Evolutionary conservation across 805 yeast genomes (phyloP).

Genomic region (Torulaspora maleeae): DNA sequence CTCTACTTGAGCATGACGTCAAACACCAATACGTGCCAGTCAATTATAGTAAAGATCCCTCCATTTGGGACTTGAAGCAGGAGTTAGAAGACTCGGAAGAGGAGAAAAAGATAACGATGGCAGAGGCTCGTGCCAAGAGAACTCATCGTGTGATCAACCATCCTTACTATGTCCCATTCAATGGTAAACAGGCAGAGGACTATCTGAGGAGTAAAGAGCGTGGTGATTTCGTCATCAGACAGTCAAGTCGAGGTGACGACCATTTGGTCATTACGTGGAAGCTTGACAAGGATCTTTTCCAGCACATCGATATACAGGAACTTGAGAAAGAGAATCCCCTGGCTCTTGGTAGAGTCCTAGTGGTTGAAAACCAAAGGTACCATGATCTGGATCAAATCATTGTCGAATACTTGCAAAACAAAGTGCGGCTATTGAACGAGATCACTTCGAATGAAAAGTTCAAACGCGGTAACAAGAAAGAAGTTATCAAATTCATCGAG

Average conservation of each 20-base stretch:
- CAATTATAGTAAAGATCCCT: conserved; percentile 46
- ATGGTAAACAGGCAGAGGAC: conserved; percentile 85
- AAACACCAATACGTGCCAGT: conserved; percentile 43
- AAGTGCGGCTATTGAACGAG: conserved; percentile 76
- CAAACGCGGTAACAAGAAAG: conserved; percentile 67
- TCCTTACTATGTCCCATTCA: conserved; percentile 82
- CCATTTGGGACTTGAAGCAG: conserved; percentile 75
- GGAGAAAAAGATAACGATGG: conserved; percentile 49
- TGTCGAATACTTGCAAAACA: conserved; percentile 77
- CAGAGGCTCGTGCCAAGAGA: conserved; percentile 61
- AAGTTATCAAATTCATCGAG: conserved; percentile 81
- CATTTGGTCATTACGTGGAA: conserved; percentile 96
- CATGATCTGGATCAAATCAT: conserved; percentile 91
- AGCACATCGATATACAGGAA: conserved; percentile 85
- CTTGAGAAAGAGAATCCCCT: conserved; percentile 59
- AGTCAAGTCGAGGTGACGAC: conserved; percentile 84
- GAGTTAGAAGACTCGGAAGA: conserved; percentile 60
- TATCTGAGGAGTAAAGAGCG: conserved; percentile 80
- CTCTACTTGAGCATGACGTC: conserved; percentile 64
- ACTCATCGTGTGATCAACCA: conserved; percentile 78
- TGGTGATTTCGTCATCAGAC: conserved; percentile 92
- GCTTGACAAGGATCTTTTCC: conserved; percentile 83
- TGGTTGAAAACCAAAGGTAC: conserved; percentile 66
- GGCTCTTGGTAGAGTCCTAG: conserved; percentile 52
- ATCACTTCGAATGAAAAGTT: conserved; percentile 86